Conservation (phyloP, 768 basidiomycete species). For the Pisolithus orientalis region DNA sequence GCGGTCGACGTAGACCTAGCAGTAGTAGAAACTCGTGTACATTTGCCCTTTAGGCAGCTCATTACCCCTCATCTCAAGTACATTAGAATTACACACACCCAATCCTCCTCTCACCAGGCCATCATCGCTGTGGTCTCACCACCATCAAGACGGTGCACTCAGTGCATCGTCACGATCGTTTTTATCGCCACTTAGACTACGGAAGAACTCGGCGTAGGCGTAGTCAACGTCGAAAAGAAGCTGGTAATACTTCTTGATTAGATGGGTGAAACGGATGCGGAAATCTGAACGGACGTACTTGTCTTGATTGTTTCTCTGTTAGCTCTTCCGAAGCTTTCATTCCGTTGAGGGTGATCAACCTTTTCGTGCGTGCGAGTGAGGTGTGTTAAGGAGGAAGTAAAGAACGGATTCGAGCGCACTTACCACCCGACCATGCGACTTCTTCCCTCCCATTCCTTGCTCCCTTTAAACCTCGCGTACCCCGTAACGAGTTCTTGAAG, state of each 20-base stretch:
- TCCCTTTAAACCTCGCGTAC: conserved; percentile 90
- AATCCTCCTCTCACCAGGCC: too few species aligned
- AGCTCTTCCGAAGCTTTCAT: conserved; percentile 98
- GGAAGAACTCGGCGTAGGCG: conserved; percentile 91
- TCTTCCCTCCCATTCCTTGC: conserved; percentile 94
- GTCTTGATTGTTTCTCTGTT: conserved; percentile 89
- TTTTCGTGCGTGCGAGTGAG: conserved; percentile 21
- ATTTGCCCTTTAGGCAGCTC: too few species aligned
- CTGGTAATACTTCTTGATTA: conserved; percentile 30
- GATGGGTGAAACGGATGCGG: background rate
- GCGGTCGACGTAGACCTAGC: too few species aligned
- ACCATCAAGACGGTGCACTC: background rate
- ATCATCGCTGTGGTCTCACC: too few species aligned
- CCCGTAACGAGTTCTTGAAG: conserved; percentile 93
- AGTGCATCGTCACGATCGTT: conserved; percentile 5
- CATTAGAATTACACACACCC: too few species aligned
- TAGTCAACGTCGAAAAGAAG: conserved; percentile 96
- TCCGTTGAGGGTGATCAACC: conserved; percentile 93
- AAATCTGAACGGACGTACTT: conserved; percentile 41
- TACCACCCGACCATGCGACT: conserved; percentile 88
- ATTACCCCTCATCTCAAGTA: too few species aligned
- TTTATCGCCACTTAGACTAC: conserved; percentile 52
- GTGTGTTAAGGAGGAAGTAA: background rate
- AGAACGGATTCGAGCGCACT: conserved; percentile 16
- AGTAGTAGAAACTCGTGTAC: too few species aligned